These are phyloP conservation scores for Alternaria sp. DNA, from an alignment of 2,329 filamentous ascomycete species.

Conservation along the genomic window DNA sequence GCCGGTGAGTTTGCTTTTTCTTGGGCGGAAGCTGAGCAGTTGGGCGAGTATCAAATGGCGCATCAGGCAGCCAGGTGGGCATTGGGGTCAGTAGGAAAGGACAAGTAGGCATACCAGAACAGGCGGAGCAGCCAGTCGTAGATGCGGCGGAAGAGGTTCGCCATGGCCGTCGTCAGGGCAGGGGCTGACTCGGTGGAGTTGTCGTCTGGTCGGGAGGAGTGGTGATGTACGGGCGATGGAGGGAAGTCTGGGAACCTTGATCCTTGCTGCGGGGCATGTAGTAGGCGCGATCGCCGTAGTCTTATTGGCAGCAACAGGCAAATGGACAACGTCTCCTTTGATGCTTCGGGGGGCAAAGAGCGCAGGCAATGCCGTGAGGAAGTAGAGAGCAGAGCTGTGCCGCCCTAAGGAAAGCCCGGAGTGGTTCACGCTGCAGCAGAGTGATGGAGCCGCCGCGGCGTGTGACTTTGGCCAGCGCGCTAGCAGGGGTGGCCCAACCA, in stretches of 20 bases:
- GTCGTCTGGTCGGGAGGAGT: constrained; percentile 28
- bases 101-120: constrained; percentile 76
- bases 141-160: constrained; percentile 87
- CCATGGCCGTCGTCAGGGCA: constrained; percentile 63
- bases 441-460: constrained; percentile 27
- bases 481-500: constrained; percentile 18
- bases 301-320: constrained; percentile 30
- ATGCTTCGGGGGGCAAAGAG: constrained; percentile 30
- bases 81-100: constrained; percentile 12
- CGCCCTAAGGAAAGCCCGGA: constrained; percentile 36
- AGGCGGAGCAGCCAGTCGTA: constrained; percentile 98
- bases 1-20: constrained; percentile 25
- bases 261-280: constrained; percentile 47
- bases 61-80: constrained; percentile 32
- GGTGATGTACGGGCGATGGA: constrained; percentile 37
- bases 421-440: constrained; percentile 24
- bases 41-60: constrained; percentile 34
- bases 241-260: constrained; percentile 40
- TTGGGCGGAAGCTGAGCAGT: constrained; percentile 20
- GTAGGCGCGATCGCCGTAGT: constrained; percentile 38
- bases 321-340: constrained; percentile 23
- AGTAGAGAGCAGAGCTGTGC: constrained; percentile 33
- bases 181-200: constrained; percentile 45
- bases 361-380: constrained; percentile 17
- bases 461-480: constrained; percentile 21